Conservation (phyloP, 108 stramenopile species). For the Parmales sp. region DNA sequence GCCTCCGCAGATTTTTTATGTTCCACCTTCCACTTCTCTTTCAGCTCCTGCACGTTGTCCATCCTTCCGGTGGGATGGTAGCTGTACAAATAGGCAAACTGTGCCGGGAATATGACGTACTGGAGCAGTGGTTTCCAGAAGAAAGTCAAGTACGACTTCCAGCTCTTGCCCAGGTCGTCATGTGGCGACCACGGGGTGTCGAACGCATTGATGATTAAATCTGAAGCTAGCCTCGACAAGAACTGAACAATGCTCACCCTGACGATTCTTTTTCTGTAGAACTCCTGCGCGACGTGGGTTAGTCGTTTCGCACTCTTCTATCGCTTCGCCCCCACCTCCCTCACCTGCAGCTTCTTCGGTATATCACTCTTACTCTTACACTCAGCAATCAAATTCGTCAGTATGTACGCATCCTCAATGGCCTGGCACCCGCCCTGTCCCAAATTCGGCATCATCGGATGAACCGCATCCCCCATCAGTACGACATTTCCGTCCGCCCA, state of each 20-base stretch:
- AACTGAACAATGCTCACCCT: constrained; percentile 80
- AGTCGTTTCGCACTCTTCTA: too few relatives aligned
- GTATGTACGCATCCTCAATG: constrained; percentile 88
- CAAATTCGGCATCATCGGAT: constrained; percentile 97
- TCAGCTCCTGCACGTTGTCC: constrained; percentile 50
- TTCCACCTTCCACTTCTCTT: constrained; percentile 51
- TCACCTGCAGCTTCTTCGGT: constrained; percentile 57
- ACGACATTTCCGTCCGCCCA: constrained; percentile 91
- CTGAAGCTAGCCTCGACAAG: constrained; percentile 76
- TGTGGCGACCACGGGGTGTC: constrained; percentile 83
- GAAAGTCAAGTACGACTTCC: constrained; percentile 84
- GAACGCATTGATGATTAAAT: constrained; percentile 89
- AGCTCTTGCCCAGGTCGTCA: constrained; percentile 67
- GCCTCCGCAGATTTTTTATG: constrained; percentile 56
- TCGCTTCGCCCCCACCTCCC: too few relatives aligned
- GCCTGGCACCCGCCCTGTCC: constrained; percentile 92
- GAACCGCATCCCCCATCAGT: constrained; percentile 83
- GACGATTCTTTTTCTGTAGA: constrained; percentile 79
- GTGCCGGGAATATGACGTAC: constrained; percentile 73
- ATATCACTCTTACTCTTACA: constrained; percentile 61
- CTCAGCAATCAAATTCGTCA: constrained; percentile 68
- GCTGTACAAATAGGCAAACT: constrained; percentile 79
- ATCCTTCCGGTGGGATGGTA: constrained; percentile 74
- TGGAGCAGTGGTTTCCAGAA: constrained; percentile 83
- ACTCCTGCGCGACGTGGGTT: too few relatives aligned